Evolutionary conservation across 2,329 filamentous ascomycete species (phyloP), one percentile per base, ranked within the genome.

Genomic region (Venturia aucupariae): DNA sequence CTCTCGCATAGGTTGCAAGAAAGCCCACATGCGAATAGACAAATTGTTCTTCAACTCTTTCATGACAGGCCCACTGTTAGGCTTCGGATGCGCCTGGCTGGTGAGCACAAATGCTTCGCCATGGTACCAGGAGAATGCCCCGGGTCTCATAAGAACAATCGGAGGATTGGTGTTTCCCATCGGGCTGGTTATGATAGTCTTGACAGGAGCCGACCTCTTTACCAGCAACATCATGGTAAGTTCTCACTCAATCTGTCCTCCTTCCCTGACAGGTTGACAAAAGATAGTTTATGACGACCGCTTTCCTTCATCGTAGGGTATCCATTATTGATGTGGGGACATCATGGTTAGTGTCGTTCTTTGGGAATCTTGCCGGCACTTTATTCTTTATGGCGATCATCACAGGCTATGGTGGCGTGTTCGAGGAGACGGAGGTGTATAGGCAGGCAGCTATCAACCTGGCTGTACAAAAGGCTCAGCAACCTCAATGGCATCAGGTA

Each of bases 401-500:
- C 13, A 46, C 59, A 2, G 59, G 38, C 19, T 61, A 61, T 7
- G 59, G 59, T 2, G 59, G 59, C 4, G 59, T 61, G 24, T 42
- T 61, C 22, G 22, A 42, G 8, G 38, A 61, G 24, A 41, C 38
- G 2, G 35, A 42, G 7, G 38, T n/a, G 27, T 42, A 46, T 41
- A 61, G 41, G n/a, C 15, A 32, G 4, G 51, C 59, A 42, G 66
- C 67, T n/a, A 65, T 68, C n/a, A 32, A 62, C 30, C 68, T 68
- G 22, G 67, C 66, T 0, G 67, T 67, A n/a, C 66, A 65, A 57
- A 70, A 70, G 54, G 67, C 68, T 38, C 65, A 68, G 6, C 65
- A 63, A 13, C 68, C 69, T 15, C 62, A 61, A 15, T 70, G 64
- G 60, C 67, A 68, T 60, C 65, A 67, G 51, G 30, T 55, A 35